phyloP scores from a whole-genome alignment of 345 rosid species.

The Turnera subulata region DNA sequence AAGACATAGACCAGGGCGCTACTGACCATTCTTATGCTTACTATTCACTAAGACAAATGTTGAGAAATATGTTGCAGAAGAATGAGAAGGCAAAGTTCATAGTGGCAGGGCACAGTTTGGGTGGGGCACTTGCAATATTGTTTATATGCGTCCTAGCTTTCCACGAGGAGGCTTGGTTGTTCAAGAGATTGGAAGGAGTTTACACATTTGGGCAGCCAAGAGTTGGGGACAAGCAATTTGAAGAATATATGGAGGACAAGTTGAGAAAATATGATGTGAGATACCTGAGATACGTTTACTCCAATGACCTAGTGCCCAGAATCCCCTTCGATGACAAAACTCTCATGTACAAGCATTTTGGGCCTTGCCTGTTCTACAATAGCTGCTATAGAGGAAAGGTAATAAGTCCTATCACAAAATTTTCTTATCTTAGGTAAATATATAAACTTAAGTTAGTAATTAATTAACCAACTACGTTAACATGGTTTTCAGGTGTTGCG shows the following conservation, averaged over 20 bases:
- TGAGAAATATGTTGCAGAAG: constrained; percentile 26
- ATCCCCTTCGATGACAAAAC: constrained; percentile 47
- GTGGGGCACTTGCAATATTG: constrained; percentile 49
- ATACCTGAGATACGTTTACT: constrained; percentile 42
- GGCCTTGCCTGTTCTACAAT: constrained; percentile 32
- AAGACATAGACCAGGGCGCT: constrained; percentile 16
- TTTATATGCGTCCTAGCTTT: constrained; percentile 32
- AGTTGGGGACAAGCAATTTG: constrained; percentile 44
- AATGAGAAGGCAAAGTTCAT: constrained; percentile 39
- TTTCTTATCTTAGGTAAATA: no score
- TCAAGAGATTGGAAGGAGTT: constrained; percentile 47
- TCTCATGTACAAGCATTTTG: constrained; percentile 43
- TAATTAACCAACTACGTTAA: no score
- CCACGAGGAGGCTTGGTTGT: constrained; percentile 37
- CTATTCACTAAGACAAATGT: constrained; percentile 29
- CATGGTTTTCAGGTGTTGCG: no score
- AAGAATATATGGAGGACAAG: constrained; percentile 32
- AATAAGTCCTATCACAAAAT: no score
- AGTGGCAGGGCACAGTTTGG: constrained; percentile 54
- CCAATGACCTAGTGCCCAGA: constrained; percentile 54
- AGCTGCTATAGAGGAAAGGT: constrained; percentile 38
- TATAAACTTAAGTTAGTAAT: no score
- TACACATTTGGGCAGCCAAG: constrained; percentile 62
- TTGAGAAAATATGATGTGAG: constrained; percentile 27
- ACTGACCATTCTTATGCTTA: constrained; percentile 35